Evolutionary conservation across 495 filamentous ascomycete genomes (phyloP).

Genomic region (Penicilliopsis zonata): DNA sequence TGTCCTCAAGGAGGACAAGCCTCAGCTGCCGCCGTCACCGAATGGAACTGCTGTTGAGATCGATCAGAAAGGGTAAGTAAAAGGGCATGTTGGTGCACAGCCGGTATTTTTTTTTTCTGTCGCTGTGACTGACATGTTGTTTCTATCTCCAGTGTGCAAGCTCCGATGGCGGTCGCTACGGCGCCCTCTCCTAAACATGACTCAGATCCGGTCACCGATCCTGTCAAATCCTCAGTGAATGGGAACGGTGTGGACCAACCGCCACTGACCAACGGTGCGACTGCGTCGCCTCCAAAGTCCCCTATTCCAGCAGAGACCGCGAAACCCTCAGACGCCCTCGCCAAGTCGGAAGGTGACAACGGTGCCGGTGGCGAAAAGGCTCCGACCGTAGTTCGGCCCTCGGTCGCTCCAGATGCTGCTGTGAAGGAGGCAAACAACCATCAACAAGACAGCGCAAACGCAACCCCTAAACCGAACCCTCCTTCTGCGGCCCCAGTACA

Average conservation of each 20-base stretch:
- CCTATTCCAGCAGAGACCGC: conserved; percentile 8
- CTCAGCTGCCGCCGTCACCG: conserved; percentile 30
- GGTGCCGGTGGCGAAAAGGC: background rate
- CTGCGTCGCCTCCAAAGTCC: conserved; percentile 25
- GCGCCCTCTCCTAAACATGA: conserved; percentile 7
- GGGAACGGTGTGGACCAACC: conserved; percentile 14
- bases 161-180: conserved; percentile 11
- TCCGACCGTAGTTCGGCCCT: background rate
- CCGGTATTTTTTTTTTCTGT: background rate
- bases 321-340: conserved; percentile 6
- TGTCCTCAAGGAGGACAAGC: conserved; percentile 33
- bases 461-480: background rate
- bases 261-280: conserved; percentile 17
- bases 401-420: background rate
- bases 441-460: too few relatives aligned
- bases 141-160: conserved; percentile 7
- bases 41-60: conserved; percentile 19
- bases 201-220: conserved; percentile 4
- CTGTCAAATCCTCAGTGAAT: conserved; percentile 15
- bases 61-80: conserved; percentile 20
- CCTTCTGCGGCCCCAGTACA: background rate
- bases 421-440: background rate
- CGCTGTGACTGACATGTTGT: conserved; percentile 6
- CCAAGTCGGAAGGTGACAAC: conserved; percentile 4
- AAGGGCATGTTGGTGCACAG: too few relatives aligned